phyloP scores from a whole-genome alignment of 805 yeast genomes.

The Nakazawaea ernobii region DNA sequence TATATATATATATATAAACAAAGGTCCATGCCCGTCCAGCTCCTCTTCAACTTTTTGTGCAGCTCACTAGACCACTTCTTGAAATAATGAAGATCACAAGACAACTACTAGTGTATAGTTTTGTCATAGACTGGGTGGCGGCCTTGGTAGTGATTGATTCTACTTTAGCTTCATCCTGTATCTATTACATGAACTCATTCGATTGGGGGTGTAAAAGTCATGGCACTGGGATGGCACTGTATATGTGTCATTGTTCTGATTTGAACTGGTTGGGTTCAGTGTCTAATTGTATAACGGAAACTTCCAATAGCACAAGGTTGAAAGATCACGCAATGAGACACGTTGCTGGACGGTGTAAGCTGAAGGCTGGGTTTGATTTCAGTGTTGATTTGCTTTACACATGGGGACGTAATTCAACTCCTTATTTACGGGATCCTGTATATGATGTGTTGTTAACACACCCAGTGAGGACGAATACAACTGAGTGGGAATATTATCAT shows the following conservation, averaged over 20 bases:
- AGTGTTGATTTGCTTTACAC: slow-evolving; percentile 26
- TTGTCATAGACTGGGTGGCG: neutral
- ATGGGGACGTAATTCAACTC: slow-evolving; percentile 30
- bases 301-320: slow-evolving; percentile 23
- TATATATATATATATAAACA: too few species aligned
- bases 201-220: slow-evolving; percentile 40
- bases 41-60: too few species aligned
- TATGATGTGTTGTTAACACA: slow-evolving; percentile 18
- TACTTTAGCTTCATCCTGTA: slow-evolving; percentile 33
- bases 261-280: slow-evolving; percentile 39
- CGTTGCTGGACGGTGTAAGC: slow-evolving; percentile 28
- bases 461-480: slow-evolving; percentile 27
- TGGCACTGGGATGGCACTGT: slow-evolving; percentile 20
- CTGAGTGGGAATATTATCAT: slow-evolving; percentile 27
- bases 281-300: slow-evolving; percentile 32
- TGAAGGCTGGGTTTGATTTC: slow-evolving; percentile 28
- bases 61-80: too few species aligned
- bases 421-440: slow-evolving; percentile 25
- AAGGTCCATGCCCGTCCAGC: too few species aligned
- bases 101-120: neutral
- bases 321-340: slow-evolving; percentile 35
- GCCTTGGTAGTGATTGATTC: slow-evolving; percentile 23
- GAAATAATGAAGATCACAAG: too few species aligned
- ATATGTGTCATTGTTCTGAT: slow-evolving; percentile 35
- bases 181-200: slow-evolving; percentile 30